A percentile compares a stretch with the other conserved stretches of the same genome.
These are phyloP conservation scores for Podospora anserina DNA, from an alignment of 495 filamentous ascomycete genomes.

Conservation along the genomic window DNA sequence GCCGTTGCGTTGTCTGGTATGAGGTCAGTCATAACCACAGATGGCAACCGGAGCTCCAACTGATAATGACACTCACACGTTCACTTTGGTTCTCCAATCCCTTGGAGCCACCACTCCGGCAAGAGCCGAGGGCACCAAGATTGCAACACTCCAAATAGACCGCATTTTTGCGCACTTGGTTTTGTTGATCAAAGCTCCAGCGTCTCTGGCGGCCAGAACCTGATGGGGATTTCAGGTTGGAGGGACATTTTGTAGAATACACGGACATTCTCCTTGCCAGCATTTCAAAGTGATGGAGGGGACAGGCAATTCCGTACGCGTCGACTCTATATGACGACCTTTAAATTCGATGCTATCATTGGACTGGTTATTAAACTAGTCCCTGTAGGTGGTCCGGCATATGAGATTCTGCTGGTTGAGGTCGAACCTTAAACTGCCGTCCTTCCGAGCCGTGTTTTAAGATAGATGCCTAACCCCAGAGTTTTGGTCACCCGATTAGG, in stretches of 20 bases:
- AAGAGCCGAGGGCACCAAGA: conserved; percentile 36
- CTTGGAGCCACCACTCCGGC: conserved; percentile 26
- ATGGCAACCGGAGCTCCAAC: background rate
- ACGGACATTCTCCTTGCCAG: background rate
- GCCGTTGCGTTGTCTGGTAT: conserved; percentile 32
- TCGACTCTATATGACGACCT: background rate
- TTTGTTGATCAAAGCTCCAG: background rate
- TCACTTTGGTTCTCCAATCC: conserved; percentile 33
- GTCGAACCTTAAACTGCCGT: conserved; percentile 9
- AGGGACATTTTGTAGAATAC: background rate
- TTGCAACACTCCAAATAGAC: conserved; percentile 29
- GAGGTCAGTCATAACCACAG: background rate
- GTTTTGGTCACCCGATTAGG: background rate
- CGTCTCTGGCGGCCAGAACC: background rate
- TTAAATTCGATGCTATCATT: background rate
- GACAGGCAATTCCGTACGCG: background rate
- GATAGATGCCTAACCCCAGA: background rate
- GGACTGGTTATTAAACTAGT: conserved; percentile 14
- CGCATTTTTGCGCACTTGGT: conserved; percentile 26
- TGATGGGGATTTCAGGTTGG: background rate
- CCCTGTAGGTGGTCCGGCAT: conserved; percentile 18
- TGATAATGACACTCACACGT: conserved; percentile 29
- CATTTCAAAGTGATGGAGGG: background rate
- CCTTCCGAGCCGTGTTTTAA: conserved; percentile 1
- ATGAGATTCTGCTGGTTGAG: conserved; percentile 12